Conservation (phyloP, 2,329 filamentous ascomycete genomes). For the Diaporthe longicolla region DNA sequence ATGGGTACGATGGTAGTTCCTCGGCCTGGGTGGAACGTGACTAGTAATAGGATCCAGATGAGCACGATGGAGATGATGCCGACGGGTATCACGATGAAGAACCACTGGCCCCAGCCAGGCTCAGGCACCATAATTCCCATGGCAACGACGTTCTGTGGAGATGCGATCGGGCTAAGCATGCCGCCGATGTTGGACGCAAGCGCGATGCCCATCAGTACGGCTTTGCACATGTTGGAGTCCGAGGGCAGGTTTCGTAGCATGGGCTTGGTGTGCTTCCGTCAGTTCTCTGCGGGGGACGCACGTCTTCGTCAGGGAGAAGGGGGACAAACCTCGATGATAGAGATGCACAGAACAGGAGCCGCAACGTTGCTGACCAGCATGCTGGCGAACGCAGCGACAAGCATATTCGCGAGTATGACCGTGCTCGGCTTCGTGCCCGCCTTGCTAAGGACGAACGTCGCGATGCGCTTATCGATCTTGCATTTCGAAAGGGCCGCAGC, state of each 20-base stretch:
- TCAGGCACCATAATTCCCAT: constrained; percentile 94
- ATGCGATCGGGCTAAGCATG: constrained; percentile 96
- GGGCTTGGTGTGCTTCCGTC: constrained; percentile 66
- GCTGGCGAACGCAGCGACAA: constrained; percentile 95
- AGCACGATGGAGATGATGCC: constrained; percentile 89
- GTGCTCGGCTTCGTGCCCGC: constrained; percentile 91
- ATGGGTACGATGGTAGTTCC: constrained; percentile 94
- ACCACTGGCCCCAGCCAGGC: constrained; percentile 96
- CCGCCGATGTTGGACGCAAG: constrained; percentile 96
- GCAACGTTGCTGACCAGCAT: constrained; percentile 99
- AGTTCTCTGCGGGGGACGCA: background rate
- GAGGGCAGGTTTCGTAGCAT: constrained; percentile 93
- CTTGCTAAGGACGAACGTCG: constrained; percentile 95
- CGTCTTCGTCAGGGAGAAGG: constrained; percentile 21
- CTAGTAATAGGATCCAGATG: constrained; percentile 89
- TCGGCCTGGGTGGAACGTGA: constrained; percentile 86
- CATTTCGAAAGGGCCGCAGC: constrained; percentile 97
- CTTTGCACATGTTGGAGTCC: constrained; percentile 94
- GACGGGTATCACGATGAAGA: constrained; percentile 94
- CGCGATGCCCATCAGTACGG: constrained; percentile 94
- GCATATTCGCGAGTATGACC: constrained; percentile 97
- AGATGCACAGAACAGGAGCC: constrained; percentile 95
- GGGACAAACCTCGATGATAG: constrained; percentile 85
- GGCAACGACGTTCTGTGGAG: constrained; percentile 96
- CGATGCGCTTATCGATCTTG: constrained; percentile 97